Conservation (phyloP, 192 early-diverging fungal species). For the Rhizoclosmatium globosum region DNA sequence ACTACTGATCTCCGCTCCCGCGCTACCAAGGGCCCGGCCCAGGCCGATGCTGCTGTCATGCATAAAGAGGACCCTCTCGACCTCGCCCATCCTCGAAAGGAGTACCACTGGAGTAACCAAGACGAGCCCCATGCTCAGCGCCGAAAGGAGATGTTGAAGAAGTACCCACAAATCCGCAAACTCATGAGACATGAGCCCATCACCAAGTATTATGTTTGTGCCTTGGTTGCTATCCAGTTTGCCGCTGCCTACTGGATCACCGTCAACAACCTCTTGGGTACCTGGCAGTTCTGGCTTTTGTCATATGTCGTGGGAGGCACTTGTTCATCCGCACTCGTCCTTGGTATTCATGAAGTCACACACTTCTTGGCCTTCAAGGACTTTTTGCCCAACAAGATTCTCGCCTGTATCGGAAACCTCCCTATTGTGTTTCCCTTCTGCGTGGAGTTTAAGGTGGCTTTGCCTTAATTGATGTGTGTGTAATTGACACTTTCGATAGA, state of each 20-base stretch:
- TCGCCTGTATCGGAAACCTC: conserved; percentile 87
- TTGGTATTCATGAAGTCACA: conserved; percentile 92
- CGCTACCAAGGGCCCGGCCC: neutral
- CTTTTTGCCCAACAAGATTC: conserved; percentile 79
- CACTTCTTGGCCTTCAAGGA: conserved; percentile 83
- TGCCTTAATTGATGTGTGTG: neutral
- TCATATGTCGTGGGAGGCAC: conserved; percentile 87
- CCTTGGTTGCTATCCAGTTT: conserved; percentile 75
- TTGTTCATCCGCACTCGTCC: conserved; percentile 79
- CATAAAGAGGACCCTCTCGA: conserved; percentile 4
- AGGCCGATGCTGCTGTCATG: neutral
- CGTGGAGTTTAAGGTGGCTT: conserved; percentile 40
- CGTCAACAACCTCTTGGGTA: conserved; percentile 64
- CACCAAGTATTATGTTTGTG: conserved; percentile 77
- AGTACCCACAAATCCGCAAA: conserved; percentile 87
- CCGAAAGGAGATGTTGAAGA: conserved; percentile 84
- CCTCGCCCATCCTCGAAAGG: conserved; percentile 18
- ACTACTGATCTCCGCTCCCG: neutral
- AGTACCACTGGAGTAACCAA: conserved; percentile 44
- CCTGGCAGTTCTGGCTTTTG: conserved; percentile 69
- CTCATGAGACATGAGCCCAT: conserved; percentile 85
- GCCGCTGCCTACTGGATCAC: conserved; percentile 78
- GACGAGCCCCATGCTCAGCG: conserved; percentile 96
- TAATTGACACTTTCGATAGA: conserved; percentile 37
- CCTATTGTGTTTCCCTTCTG: conserved; percentile 71